Conservation (phyloP, 129 eudicot species). For the Tanacetum coccineum region DNA sequence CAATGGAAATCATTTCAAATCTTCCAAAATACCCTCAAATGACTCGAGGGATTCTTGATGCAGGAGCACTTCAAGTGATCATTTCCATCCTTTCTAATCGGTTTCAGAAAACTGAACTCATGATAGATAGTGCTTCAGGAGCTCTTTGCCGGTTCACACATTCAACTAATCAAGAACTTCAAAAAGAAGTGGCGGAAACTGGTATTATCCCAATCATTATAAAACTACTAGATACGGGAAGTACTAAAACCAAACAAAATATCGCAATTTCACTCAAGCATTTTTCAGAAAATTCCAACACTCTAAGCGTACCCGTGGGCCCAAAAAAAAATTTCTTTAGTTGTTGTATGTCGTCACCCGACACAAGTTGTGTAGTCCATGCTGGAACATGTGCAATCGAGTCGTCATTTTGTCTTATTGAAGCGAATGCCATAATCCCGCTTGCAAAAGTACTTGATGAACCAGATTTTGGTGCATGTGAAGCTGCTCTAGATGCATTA, state of each 20-base stretch:
- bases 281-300: constrained; percentile 39
- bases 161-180: constrained; percentile 36
- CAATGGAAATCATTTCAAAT: constrained; percentile 35
- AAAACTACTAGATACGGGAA: constrained; percentile 31
- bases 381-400: constrained; percentile 31
- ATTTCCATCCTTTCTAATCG: constrained; percentile 28
- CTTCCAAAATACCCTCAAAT: constrained; percentile 32
- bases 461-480: constrained; percentile 30
- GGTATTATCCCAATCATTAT: constrained; percentile 33
- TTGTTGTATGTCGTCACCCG: constrained; percentile 32
- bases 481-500: constrained; percentile 44
- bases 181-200: constrained; percentile 43
- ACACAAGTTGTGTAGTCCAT: constrained; percentile 30
- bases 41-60: constrained; percentile 34
- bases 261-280: constrained; percentile 39
- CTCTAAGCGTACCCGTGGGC: constrained; percentile 29
- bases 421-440: constrained; percentile 40
- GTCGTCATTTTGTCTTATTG: constrained; percentile 46
- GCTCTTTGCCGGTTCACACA: constrained; percentile 41
- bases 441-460: constrained; percentile 37
- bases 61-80: constrained; percentile 35
- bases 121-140: constrained; percentile 38
- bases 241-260: constrained; percentile 31
- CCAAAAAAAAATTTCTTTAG: constrained; percentile 12
- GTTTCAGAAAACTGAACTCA: constrained; percentile 24